Conservation (phyloP, 352 stramenopile species). For the Aphanomyces stellatus region DNA sequence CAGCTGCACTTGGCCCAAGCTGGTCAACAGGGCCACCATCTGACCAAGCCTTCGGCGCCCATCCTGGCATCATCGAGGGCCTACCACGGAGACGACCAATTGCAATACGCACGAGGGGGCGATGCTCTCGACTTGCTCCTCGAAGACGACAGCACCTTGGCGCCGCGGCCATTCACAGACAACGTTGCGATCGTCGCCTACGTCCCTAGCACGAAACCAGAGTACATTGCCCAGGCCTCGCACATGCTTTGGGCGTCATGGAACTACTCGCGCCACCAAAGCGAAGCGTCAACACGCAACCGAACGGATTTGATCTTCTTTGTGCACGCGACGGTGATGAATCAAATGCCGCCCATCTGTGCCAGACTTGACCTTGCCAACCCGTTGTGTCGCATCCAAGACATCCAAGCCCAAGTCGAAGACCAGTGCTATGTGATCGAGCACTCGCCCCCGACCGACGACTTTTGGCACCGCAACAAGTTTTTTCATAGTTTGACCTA, state of each 20-base stretch:
- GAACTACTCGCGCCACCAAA: neutral
- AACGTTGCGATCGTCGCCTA: neutral
- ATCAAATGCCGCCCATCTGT: neutral
- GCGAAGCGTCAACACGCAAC: neutral
- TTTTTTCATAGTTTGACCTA: neutral
- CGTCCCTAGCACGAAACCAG: neutral
- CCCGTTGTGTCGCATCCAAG: too few species aligned
- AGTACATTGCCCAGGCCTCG: neutral
- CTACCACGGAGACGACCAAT: too few species aligned
- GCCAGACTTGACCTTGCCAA: neutral
- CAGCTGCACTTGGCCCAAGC: too few species aligned
- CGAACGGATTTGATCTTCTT: neutral
- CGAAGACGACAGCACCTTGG: too few species aligned
- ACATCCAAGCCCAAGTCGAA: too few species aligned
- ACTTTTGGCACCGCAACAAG: neutral
- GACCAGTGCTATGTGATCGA: neutral
- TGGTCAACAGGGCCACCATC: too few species aligned
- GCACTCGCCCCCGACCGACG: neutral
- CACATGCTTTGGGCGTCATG: neutral
- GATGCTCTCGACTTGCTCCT: too few species aligned
- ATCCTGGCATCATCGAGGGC: too few species aligned
- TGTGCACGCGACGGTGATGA: neutral
- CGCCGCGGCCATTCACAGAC: too few species aligned
- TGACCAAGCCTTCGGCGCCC: too few species aligned
- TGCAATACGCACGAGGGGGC: too few species aligned